Evolutionary conservation across 805 yeast species (phyloP), one percentile per base, ranked within the genome.

Genomic region (Candida golubevii): DNA sequence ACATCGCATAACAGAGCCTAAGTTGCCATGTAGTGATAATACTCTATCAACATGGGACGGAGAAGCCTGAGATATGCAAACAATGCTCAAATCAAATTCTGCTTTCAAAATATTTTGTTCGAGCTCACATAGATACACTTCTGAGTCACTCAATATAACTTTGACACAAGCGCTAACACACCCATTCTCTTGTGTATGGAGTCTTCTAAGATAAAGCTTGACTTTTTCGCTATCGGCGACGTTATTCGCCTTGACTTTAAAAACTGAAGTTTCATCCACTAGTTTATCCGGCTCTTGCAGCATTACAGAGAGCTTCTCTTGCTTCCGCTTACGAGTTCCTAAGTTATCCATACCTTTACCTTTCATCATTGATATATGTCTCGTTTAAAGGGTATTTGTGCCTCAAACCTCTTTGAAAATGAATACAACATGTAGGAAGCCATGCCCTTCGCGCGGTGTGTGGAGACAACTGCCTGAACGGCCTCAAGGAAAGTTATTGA

Each of bases 1-100:
- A 6, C 63, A 59, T 34, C 59, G 59, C 47, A 23, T 62, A 38
- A n/a, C 59, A 48, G 8, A 51, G 40, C 7, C 49, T 47, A 18
- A 48, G 27, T 10, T 41, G 1, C 75, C 75, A 38, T 56, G 56
- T 6, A 71, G 30, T 1, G 66, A 51, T 6, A 69, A 40, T 39
- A 55, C 57, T 37, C 69, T 45, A 34, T 69, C 74, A 7, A 66
- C 49, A 9, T 61, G 39, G 7, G 66, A 69, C 7, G 61, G 51
- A 1, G 45, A 40, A 18, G 23, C 23, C 23, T 18, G 4, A 18
- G 23, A 18, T 18, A 18, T 18, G 2, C 48, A 36, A 6, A 49
- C 47, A 0, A 69, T 61, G 7, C 66, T 31, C 1, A 53, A 33
- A 7, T 64, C 27, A 33, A 61, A 60, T 6, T 46, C 48, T 7